phyloP scores from a whole-genome alignment of 2,329 filamentous ascomycete species.

The Aspergillus latus region DNA sequence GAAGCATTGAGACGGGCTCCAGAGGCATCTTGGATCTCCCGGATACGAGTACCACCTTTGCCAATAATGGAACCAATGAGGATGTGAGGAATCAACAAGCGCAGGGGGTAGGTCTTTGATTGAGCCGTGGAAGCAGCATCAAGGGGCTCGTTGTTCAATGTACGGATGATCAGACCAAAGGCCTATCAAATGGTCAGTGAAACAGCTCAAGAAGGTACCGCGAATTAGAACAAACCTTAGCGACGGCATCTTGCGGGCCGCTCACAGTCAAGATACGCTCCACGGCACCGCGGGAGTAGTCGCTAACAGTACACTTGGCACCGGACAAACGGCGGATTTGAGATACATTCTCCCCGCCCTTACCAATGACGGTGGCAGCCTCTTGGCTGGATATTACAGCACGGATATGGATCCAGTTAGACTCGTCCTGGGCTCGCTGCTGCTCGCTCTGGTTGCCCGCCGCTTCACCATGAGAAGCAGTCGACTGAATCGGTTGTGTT shows the following conservation, averaged over 20 bases:
- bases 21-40: conserved; percentile 97
- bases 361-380: conserved; percentile 96
- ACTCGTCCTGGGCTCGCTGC: conserved; percentile 73
- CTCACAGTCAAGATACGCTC: conserved; percentile 98
- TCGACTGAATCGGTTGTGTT: conserved; percentile 60
- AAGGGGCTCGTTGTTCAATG: conserved; percentile 93
- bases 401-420: conserved; percentile 93
- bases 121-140: conserved; percentile 83
- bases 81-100: conserved; percentile 92
- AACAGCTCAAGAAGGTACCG: neutral
- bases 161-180: conserved; percentile 96
- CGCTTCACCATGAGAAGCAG: conserved; percentile 55
- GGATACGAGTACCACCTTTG: conserved; percentile 91
- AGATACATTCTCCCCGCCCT: conserved; percentile 97
- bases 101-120: conserved; percentile 95
- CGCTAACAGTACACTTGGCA: conserved; percentile 97
- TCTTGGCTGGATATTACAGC: conserved; percentile 97
- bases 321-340: conserved; percentile 93
- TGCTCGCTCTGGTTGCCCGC: conserved; percentile 43
- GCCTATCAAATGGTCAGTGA: conserved; percentile 57
- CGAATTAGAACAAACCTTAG: conserved; percentile 66
- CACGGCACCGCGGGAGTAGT: conserved; percentile 94
- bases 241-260: conserved; percentile 91
- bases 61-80: conserved; percentile 98
- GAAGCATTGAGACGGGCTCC: conserved; percentile 95